phyloP scores from a whole-genome alignment of 179 eudicot species.

The Silene coronaria region DNA sequence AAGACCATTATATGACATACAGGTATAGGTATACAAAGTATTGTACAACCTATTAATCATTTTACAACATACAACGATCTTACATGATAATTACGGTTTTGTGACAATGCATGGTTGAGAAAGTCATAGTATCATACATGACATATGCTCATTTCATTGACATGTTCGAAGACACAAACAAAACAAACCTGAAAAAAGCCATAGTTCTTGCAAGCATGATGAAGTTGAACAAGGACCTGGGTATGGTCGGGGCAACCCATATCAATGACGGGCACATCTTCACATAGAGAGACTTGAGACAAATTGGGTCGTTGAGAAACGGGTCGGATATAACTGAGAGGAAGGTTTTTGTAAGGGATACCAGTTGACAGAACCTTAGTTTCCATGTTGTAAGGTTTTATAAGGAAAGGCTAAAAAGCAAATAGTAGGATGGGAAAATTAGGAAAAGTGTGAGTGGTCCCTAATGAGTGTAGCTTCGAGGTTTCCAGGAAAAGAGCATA shows the following conservation, averaged over 20 bases:
- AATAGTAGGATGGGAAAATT: neutral
- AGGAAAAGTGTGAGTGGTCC: neutral
- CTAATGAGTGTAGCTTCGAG: no score
- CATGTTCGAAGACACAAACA: no score
- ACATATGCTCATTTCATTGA: no score
- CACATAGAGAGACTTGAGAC: slow-evolving; percentile 41
- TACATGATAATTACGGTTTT: no score
- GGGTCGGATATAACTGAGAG: slow-evolving; percentile 63
- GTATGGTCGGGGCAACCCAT: slow-evolving; percentile 30
- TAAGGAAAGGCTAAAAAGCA: neutral
- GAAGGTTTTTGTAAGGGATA: slow-evolving; percentile 37
- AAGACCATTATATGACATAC: no score
- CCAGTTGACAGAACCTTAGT: slow-evolving; percentile 56
- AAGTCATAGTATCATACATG: no score
- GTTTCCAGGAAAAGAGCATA: no score
- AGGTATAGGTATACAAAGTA: no score
- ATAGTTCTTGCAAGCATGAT: slow-evolving; percentile 44
- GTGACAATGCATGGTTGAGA: no score
- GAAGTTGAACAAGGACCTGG: slow-evolving; percentile 38
- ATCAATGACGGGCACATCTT: slow-evolving; percentile 64
- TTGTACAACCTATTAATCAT: no score
- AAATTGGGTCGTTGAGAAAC: slow-evolving; percentile 62
- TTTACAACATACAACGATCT: no score
- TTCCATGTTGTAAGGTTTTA: slow-evolving; percentile 34
- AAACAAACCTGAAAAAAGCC: slow-evolving; percentile 71